Base-by-base conservation (phyloP, 768 basidiomycete species). In the Leccinum incarnatum region DNA sequence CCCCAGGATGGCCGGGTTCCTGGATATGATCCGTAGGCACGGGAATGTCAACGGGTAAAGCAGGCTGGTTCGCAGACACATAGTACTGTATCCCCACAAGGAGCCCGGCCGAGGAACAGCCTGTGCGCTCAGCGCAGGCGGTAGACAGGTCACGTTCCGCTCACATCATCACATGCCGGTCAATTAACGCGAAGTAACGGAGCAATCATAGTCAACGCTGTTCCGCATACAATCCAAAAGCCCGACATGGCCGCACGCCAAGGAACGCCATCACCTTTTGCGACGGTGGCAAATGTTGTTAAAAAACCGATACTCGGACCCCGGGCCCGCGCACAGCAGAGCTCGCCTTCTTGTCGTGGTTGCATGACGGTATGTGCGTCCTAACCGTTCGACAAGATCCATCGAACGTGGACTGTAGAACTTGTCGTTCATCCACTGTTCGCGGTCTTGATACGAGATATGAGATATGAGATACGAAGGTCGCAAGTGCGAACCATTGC, bases 1-100 rank as follows among this genome's bases (percentile, higher is more conserved):
- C 40, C n/a, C 23, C 34, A 34, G 32, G 5, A 5, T 37, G 34
- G 46, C 21, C 54, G 23, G 29, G 54, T 54, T 40, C 58, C 62
- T 59, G 50, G 34, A 7, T 34, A 53, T 62, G 65, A 62, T 67
- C 68, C 67, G 62, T 69, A 48, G 8, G 15, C 29, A 52, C 57
- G 45, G 48, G 36, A 27, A 40, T 29, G 34, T 56, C 49, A 15
- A 55, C 23, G 19, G 21, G 29, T 37, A 21, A 40, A 7, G 37
- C n/a, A 29, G 30, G 42, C 42, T 34, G 45, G 34, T 40, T 36
- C 40, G 30, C 45, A 23, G 59, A 36, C 21, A 36, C 19, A 6
- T 7, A 15, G 48, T 51, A 27, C 46, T n/a, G 32, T 40, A 47
- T 48, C 50, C 32, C 27, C 23, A 17, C 46, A 65, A 54, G 63